A percentile compares a stretch with the other conserved stretches of the same genome.
Conservation (phyloP, 2,329 filamentous ascomycete genomes). For the Fusarium sp. region DNA sequence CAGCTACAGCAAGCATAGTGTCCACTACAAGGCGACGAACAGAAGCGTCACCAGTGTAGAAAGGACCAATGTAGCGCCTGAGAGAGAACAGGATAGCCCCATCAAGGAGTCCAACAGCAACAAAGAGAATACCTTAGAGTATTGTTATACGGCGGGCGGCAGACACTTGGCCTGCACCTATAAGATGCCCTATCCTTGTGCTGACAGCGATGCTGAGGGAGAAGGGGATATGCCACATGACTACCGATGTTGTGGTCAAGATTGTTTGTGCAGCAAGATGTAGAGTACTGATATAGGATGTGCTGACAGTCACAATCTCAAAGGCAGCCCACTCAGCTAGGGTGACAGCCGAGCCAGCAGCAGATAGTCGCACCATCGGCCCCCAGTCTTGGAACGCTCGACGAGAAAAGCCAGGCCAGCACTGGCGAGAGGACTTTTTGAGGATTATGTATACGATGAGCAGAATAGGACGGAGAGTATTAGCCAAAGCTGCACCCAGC, state of each 20-base stretch:
- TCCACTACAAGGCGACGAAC: constrained; percentile 12
- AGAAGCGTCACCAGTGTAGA: constrained; percentile 20
- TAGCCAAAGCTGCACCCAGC: constrained; percentile 60
- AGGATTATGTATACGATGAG: constrained; percentile 59
- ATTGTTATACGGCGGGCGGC: constrained; percentile 15
- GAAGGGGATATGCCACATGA: constrained; percentile 58
- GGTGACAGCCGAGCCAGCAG: constrained; percentile 54
- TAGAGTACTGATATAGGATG: constrained; percentile 57
- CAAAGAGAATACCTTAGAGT: constrained; percentile 26
- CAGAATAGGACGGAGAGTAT: constrained; percentile 60
- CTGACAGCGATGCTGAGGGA: constrained; percentile 53
- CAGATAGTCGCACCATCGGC: constrained; percentile 53
- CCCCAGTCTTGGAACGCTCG: constrained; percentile 54
- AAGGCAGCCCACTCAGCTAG: constrained; percentile 57
- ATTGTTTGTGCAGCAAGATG: constrained; percentile 57
- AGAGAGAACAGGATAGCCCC: constrained; percentile 13
- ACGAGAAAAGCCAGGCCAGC: constrained; percentile 55
- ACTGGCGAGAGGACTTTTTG: constrained; percentile 48
- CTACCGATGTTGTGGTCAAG: constrained; percentile 54
- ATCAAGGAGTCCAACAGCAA: constrained; percentile 14
- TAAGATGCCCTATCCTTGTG: constrained; percentile 24
- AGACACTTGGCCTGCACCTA: constrained; percentile 19
- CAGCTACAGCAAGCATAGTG: constrained; percentile 17
- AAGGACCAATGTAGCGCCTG: constrained; percentile 11
- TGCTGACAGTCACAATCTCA: constrained; percentile 58